Evolutionary conservation across 1,284 basidiomycete genomes (phyloP).

Genomic region (Moesziomyces globuligerus): DNA sequence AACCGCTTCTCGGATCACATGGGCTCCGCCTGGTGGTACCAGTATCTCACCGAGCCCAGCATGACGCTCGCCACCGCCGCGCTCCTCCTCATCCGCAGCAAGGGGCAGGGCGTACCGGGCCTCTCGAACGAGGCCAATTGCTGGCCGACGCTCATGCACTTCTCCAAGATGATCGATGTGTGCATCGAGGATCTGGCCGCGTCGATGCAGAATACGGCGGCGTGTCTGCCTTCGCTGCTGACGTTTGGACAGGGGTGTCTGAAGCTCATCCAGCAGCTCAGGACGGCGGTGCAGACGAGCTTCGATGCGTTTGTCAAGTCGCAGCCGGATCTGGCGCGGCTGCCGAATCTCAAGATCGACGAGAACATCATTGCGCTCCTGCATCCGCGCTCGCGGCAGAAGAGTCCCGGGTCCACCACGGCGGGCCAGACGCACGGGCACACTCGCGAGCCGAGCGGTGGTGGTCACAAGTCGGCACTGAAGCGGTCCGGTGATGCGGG

Average conservation of each 20-base stretch:
- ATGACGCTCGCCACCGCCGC: slow-evolving; percentile 48
- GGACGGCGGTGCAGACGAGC: slow-evolving; percentile 25
- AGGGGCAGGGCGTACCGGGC: slow-evolving; percentile 34
- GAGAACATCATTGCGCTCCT: slow-evolving; percentile 29
- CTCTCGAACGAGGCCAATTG: slow-evolving; percentile 27
- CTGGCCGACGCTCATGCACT: slow-evolving; percentile 41
- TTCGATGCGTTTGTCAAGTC: slow-evolving; percentile 33
- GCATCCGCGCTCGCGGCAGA: slow-evolving; percentile 29
- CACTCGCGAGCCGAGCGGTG: slow-evolving; percentile 2
- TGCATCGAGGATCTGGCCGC: slow-evolving; percentile 29
- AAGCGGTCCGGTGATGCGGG: slow-evolving; percentile 1
- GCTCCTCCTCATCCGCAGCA: slow-evolving; percentile 40
- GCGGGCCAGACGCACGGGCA: neutral
- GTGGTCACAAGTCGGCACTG: neutral
- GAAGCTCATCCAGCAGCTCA: slow-evolving; percentile 30
- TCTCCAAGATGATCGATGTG: slow-evolving; percentile 30
- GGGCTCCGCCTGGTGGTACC: slow-evolving; percentile 46
- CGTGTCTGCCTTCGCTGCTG: slow-evolving; percentile 24
- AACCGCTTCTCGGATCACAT: slow-evolving; percentile 37
- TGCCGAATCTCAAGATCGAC: slow-evolving; percentile 18
- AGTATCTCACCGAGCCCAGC: slow-evolving; percentile 48
- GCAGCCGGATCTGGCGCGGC: slow-evolving; percentile 6
- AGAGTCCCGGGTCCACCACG: slow-evolving; percentile 15
- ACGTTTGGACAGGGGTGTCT: slow-evolving; percentile 29
- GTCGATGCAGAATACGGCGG: slow-evolving; percentile 14